phyloP scores from a whole-genome alignment of 2,329 filamentous ascomycete species.

The Hymenoscyphus fructigenus region DNA sequence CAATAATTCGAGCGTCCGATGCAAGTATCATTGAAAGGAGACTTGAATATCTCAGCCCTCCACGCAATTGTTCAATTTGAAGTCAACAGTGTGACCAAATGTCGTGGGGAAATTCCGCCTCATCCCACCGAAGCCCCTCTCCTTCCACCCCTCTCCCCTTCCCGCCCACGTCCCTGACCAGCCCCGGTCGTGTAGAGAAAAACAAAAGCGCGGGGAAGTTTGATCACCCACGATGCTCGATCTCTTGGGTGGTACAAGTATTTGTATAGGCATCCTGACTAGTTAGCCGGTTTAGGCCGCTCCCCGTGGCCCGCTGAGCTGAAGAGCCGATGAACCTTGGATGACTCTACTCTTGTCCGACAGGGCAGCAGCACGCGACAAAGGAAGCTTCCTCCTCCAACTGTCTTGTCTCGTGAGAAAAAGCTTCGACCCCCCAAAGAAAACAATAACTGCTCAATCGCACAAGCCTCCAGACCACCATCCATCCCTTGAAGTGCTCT shows the following conservation, averaged over 20 bases:
- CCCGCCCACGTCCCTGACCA: not conserved
- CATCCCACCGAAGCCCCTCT: not conserved
- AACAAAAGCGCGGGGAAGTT: not conserved
- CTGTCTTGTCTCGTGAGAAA: not conserved
- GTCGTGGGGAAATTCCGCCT: not conserved
- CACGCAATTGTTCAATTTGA: not conserved
- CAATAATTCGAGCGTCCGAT: no score
- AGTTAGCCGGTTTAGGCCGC: not conserved
- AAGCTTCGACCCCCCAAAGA: not conserved
- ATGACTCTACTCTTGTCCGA: not conserved
- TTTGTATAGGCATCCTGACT: not conserved
- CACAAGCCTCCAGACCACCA: not conserved
- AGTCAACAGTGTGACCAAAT: not conserved
- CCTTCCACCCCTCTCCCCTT: not conserved
- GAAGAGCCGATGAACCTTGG: not conserved
- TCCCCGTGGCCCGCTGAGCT: not conserved
- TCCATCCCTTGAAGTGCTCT: not conserved
- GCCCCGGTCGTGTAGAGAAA: not conserved
- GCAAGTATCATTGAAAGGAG: no score
- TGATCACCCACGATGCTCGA: not conserved
- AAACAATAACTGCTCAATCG: not conserved
- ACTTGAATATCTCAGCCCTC: not conserved
- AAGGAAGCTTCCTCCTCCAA: constrained; percentile 1
- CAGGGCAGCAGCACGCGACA: not conserved
- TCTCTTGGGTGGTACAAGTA: not conserved